Evolutionary conservation across 2,329 filamentous ascomycete species (phyloP), one percentile per base, ranked within the genome.

Genomic region (Penicillium sp.): DNA sequence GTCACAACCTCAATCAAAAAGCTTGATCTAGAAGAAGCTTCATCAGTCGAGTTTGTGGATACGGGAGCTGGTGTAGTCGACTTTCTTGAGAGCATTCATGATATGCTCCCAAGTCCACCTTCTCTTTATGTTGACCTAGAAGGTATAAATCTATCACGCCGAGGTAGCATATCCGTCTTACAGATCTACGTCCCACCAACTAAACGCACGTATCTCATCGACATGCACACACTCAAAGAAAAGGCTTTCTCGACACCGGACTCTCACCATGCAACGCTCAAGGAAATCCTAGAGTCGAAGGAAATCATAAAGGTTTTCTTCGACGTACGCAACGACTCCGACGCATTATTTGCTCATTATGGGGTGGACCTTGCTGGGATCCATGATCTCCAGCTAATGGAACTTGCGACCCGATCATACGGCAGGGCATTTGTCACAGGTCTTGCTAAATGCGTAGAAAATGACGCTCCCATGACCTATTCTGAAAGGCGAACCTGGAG

Each of bases 301-400:
- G 7, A 40, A 0, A 75, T 79, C 13, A 64, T 68, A 0, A 85
- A 85, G 56, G 77, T 79, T 24, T 75, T 85, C 52, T 85, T 84
- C 58, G 83, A 86, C 52, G 71, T 86, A 13, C 79, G 82, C 2
- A 81, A 80, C 55, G 81, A 84, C 58, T 81, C 83, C 0, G 79
- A 85, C 56, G 81, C 82, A 0, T 65, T 86, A 0, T 82, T 72
- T 59, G 61, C 36, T 37, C 77, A 75, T 27, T 84, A 68, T 54
- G 33, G 60, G 0, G 70, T 86, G 53, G 20, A 49, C 0, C 58
- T 85, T 0, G 51, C 56, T 0, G 76, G 79, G 0, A 61, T 84
- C 8, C 54, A 76, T 2, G 81, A 86, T 56, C 46, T 86, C 0
- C 82, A 86, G 60, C 69, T 86, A 0, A 80, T 85, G 75, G 81